Conservation (phyloP, 2,329 filamentous ascomycete genomes). For the Ustilaginoidea virens region DNA sequence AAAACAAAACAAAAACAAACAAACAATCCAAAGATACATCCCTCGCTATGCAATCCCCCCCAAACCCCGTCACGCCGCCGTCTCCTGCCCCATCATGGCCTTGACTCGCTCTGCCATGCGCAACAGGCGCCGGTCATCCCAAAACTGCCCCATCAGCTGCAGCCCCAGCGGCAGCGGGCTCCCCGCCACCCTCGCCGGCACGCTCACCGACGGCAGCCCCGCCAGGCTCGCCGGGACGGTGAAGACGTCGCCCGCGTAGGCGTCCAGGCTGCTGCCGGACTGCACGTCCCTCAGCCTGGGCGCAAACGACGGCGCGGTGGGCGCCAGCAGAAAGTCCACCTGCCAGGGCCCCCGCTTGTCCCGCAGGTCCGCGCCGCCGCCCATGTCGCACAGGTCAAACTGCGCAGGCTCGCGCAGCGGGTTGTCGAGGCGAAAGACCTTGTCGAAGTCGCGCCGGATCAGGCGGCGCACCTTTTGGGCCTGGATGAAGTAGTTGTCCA, state of each 20-base stretch:
- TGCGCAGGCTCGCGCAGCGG: slow-evolving; percentile 41
- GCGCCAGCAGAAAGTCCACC: slow-evolving; percentile 78
- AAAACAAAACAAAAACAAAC: too few species aligned
- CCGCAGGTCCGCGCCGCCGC: slow-evolving; percentile 32
- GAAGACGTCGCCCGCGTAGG: slow-evolving; percentile 87
- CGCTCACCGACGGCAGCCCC: slow-evolving; percentile 73
- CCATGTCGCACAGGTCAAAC: slow-evolving; percentile 46
- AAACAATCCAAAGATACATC: too few species aligned
- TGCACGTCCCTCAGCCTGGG: slow-evolving; percentile 46
- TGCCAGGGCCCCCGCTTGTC: slow-evolving; percentile 42
- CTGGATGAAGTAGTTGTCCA: slow-evolving; percentile 93
- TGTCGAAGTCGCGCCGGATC: slow-evolving; percentile 76
- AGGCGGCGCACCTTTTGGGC: slow-evolving; percentile 76
- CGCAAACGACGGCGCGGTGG: slow-evolving; percentile 67
- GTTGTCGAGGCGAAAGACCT: slow-evolving; percentile 55
- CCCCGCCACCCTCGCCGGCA: slow-evolving; percentile 38
- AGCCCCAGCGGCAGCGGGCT: slow-evolving; percentile 35
- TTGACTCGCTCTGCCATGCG: slow-evolving; percentile 30
- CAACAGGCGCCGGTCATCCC: slow-evolving; percentile 53
- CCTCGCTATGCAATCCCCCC: too few species aligned
- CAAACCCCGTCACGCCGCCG: neutral
- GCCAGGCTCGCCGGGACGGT: slow-evolving; percentile 91
- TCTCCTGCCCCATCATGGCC: slow-evolving; percentile 17
- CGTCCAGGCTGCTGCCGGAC: slow-evolving; percentile 45
- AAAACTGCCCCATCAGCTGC: slow-evolving; percentile 70